Evolutionary conservation across 192 early-diverging fungal species (phyloP), one percentile per base, ranked within the genome.

Genomic region (Backusella macrospora): DNA sequence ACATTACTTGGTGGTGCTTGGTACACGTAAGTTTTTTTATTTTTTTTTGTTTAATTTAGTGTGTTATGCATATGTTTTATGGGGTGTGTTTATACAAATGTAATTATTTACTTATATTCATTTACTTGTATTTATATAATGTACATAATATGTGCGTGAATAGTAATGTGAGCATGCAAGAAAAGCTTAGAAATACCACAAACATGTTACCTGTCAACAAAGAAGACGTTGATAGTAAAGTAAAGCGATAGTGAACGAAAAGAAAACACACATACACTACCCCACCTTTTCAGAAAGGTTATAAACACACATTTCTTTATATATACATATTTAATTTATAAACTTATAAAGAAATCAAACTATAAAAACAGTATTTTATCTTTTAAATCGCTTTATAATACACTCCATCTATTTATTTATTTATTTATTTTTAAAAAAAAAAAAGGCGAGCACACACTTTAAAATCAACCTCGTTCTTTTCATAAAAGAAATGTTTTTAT

Each of bases 1-100:
- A 90, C 88, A 21, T 74, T 87, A 23, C 62, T 84, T 64, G 84
- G 85, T 72, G 90, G 90, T 65, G 81, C 71, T 39, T 90, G 82
- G 72, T 90, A 90, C 72, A 89, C 80, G 84, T 86, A 83, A 75
- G 71, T 74, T 34, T 21, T 29, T 63, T n/a, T 46, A 52, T 34
- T 43, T 10, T 3, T 15, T 43, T 13, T 29, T 12, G 21, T 12
- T 26, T 9, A 8, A 26, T 23, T 26, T 12, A 12, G 9, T 26
- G 18, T 7, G n/a, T 52, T 12, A 23, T 59, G 52, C 14, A 2
- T 34, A 2, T 34, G 29, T 34, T 34, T 34, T 34, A 34, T 34
- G 29, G 29, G 29, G 29, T 34, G 29, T 34, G 29, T 34, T 2
- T 34, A 34, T 34, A 34, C 2, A 34, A 34, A 34, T 34, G 2